Evolutionary conservation across 495 filamentous ascomycete species (phyloP).

Genomic region (Cercophora samala): DNA sequence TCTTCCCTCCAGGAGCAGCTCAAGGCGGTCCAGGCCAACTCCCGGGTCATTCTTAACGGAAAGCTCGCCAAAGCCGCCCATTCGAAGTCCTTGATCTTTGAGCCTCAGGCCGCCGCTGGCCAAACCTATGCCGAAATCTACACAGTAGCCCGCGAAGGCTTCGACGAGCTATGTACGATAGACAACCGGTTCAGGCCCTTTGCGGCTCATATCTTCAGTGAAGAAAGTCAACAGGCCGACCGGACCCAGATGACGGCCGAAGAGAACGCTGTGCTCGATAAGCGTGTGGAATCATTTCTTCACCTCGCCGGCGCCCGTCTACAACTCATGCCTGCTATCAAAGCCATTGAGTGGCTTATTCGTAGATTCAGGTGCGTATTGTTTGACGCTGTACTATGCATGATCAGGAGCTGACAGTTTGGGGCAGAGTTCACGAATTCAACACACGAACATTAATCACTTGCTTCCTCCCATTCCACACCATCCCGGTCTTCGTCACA

Average conservation of each 20-base stretch:
- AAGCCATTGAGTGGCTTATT: conserved; percentile 91
- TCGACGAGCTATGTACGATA: conserved; percentile 80
- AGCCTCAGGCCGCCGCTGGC: conserved; percentile 69
- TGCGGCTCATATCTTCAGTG: conserved; percentile 73
- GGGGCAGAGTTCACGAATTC: conserved; percentile 77
- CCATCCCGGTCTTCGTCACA: conserved; percentile 72
- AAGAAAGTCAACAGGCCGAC: conserved; percentile 84
- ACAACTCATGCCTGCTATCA: conserved; percentile 78
- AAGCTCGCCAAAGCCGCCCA: conserved; percentile 86
- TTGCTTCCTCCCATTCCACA: conserved; percentile 90
- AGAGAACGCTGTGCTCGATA: conserved; percentile 78
- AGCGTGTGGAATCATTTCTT: conserved; percentile 74
- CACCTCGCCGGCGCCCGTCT: conserved; percentile 70
- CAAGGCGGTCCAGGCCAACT: conserved; percentile 72
- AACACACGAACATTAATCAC: conserved; percentile 77
- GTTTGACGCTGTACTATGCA: not conserved
- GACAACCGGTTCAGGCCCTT: conserved; percentile 73
- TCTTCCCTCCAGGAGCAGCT: conserved; percentile 77
- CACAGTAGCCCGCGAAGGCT: conserved; percentile 80
- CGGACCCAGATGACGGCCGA: conserved; percentile 73
- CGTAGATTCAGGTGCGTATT: conserved; percentile 75
- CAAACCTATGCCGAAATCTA: conserved; percentile 90
- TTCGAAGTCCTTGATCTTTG: conserved; percentile 88
- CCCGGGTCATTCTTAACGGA: conserved; percentile 75
- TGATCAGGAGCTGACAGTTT: conserved; percentile 33